A percentile compares a stretch with the other conserved stretches of the same genome.
phyloP scores from a whole-genome alignment of 176 grass and related monocot species.

The Echinochloa phyllopogon region DNA sequence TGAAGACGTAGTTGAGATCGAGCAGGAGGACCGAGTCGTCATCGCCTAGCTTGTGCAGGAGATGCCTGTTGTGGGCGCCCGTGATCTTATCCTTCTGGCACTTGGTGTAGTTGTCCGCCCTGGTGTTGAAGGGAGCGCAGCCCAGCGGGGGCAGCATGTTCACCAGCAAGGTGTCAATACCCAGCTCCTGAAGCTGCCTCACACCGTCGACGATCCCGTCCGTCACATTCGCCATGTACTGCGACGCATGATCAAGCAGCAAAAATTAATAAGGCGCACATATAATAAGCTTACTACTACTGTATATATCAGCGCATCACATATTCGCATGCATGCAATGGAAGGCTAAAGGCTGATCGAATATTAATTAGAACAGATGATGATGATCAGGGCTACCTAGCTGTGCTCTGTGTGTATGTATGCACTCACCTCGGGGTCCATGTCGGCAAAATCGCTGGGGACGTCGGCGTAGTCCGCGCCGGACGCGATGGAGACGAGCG shows the following conservation, averaged over 20 bases:
- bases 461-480: not conserved
- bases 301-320: no score
- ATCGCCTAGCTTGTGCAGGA: not conserved
- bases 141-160: not conserved
- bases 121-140: not conserved
- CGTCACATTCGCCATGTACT: not conserved
- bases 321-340: not conserved
- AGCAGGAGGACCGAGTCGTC: not conserved
- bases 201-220: not conserved
- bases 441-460: not conserved
- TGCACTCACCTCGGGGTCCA: not conserved
- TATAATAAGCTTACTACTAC: no score
- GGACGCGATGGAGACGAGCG: not conserved
- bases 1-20: not conserved
- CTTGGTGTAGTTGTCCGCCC: not conserved
- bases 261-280: no score
- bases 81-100: not conserved
- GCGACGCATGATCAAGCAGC: not conserved
- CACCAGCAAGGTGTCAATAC: not conserved
- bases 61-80: not conserved
- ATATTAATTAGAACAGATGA: not conserved
- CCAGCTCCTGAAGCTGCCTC: not conserved
- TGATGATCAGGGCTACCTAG: no score
- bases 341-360: no score
- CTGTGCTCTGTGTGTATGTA: not conserved